Conservation (phyloP, 768 basidiomycete genomes). For the Amanita pallidorosea region DNA sequence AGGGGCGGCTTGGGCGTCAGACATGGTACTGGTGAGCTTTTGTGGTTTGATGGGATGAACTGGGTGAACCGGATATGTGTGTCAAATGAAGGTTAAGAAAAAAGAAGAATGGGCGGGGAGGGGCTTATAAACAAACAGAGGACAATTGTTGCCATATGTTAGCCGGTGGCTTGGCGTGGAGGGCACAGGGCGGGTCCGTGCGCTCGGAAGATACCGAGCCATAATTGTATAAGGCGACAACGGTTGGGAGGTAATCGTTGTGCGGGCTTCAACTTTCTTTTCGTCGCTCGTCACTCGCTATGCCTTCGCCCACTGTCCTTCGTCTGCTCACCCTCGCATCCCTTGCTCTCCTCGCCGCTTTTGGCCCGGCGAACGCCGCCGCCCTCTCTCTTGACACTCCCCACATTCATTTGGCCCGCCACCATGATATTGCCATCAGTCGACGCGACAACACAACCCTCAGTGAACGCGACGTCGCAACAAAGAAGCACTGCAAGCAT, state of each 20-base stretch:
- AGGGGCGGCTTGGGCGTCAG: conserved; percentile 83
- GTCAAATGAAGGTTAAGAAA: conserved; percentile 74
- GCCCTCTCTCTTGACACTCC: conserved; percentile 39
- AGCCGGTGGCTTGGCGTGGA: conserved; percentile 14
- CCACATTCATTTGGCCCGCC: conserved; percentile 23
- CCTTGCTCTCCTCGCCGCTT: conserved; percentile 45
- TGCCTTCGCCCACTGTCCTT: conserved; percentile 43
- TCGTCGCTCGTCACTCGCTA: conserved; percentile 15
- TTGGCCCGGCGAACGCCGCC: conserved; percentile 32
- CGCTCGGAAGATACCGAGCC: conserved; percentile 4
- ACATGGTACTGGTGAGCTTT: conserved; percentile 61
- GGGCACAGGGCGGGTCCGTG: conserved; percentile 3
- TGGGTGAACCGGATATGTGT: conserved; percentile 79
- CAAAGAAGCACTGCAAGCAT: conserved; percentile 44
- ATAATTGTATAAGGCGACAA: not conserved
- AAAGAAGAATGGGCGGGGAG: conserved; percentile 20
- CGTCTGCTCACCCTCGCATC: conserved; percentile 49
- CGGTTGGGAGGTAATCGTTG: no score
- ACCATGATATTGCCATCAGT: conserved; percentile 38
- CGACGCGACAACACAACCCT: conserved; percentile 32
- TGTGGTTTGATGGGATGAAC: conserved; percentile 45
- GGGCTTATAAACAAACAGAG: conserved; percentile 26
- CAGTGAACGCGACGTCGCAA: conserved; percentile 33
- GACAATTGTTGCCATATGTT: conserved; percentile 18
- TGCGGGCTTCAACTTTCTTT: conserved; percentile 9